phyloP scores from a whole-genome alignment of 176 grass and related monocot species.

The Tillandsia fasciculata region DNA sequence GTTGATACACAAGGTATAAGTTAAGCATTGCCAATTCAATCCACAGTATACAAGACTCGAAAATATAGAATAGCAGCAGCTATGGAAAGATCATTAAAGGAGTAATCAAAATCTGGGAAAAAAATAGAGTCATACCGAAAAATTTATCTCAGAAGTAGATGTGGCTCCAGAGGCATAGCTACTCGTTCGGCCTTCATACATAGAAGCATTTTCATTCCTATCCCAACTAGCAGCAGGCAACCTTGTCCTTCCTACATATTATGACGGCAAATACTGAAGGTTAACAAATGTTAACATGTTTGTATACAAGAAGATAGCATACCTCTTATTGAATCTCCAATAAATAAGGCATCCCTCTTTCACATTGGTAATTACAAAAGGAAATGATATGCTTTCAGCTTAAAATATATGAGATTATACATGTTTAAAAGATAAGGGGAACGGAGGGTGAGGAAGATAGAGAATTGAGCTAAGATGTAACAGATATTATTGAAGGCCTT shows the following conservation, averaged over 20 bases:
- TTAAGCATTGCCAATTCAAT: not conserved
- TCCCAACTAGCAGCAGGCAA: slow-evolving; percentile 34
- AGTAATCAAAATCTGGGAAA: slow-evolving; percentile 16
- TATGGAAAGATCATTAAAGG: not conserved
- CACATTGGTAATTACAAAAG: not conserved
- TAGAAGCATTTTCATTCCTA: slow-evolving; percentile 29
- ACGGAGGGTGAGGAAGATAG: no score
- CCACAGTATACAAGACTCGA: not conserved
- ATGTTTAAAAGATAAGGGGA: no score
- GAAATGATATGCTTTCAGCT: not conserved
- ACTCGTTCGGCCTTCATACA: slow-evolving; percentile 31
- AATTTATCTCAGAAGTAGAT: not conserved
- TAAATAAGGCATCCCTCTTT: not conserved
- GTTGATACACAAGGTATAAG: not conserved
- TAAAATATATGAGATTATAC: no score
- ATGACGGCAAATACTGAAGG: slow-evolving; percentile 4
- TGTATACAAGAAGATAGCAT: not conserved
- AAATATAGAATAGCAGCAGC: not conserved
- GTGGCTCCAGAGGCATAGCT: slow-evolving; percentile 10
- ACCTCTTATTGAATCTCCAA: slow-evolving; percentile 12
- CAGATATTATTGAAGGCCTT: no score
- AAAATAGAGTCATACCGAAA: slow-evolving; percentile 13
- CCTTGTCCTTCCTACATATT: slow-evolving; percentile 35
- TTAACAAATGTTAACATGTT: not conserved
- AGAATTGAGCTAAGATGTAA: no score